A percentile compares a stretch with the other conserved stretches of the same genome.
phyloP scores from a whole-genome alignment of 768 basidiomycete genomes.

The Lactarius trivialis region DNA sequence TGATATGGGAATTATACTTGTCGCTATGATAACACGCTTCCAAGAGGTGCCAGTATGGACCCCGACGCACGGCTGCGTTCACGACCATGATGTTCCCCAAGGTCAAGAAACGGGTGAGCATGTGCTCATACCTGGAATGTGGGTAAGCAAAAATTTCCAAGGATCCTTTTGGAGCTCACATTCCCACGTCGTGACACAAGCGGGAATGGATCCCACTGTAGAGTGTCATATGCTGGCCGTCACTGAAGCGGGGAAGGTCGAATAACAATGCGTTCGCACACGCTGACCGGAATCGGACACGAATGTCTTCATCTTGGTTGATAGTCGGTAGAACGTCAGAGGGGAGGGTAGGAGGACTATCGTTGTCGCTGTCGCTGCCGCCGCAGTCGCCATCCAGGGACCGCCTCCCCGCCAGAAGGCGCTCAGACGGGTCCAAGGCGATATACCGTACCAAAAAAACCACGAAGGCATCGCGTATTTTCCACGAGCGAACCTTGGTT shows the following conservation, averaged over 20 bases:
- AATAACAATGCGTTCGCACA: constrained; percentile 54
- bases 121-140: constrained; percentile 46
- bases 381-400: constrained; percentile 2
- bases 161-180: constrained; percentile 37
- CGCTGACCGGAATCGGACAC: constrained; percentile 76
- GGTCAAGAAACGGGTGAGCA: constrained; percentile 64
- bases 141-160: neutral
- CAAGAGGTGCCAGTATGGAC: constrained; percentile 83
- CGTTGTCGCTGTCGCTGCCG: neutral
- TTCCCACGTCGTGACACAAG: constrained; percentile 40
- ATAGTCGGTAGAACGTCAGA: constrained; percentile 45
- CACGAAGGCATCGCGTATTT: constrained; percentile 54
- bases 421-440: constrained; percentile 45
- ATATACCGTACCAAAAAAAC: constrained; percentile 66
- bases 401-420: constrained; percentile 38
- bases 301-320: constrained; percentile 66
- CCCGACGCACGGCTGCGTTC: constrained; percentile 68
- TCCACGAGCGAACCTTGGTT: constrained; percentile 53
- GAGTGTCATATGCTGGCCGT: constrained; percentile 30
- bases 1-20: constrained; percentile 35
- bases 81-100: constrained; percentile 75
- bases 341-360: constrained; percentile 28
- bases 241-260: constrained; percentile 37
- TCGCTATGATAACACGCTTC: constrained; percentile 51
- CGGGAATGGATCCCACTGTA: constrained; percentile 44